Conservation (phyloP, 2,329 filamentous ascomycete species). For the Onygenales sp. region DNA sequence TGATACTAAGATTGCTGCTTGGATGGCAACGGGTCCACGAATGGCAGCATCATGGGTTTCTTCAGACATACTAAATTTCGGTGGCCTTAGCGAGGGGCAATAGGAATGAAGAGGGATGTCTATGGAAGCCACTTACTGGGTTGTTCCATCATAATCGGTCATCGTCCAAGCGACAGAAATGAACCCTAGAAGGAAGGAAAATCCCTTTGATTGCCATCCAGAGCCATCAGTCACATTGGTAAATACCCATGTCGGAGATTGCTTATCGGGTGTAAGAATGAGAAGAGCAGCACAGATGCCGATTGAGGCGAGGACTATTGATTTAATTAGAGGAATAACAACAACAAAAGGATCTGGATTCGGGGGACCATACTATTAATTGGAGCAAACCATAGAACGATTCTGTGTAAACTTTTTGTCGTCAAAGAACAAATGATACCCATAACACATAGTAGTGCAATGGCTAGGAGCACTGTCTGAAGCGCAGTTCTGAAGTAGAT, state of each 20-base stretch:
- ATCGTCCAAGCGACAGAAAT: constrained; percentile 44
- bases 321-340: constrained; percentile 1
- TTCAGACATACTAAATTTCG: constrained; percentile 48
- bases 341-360: background rate
- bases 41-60: constrained; percentile 56
- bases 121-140: constrained; percentile 40
- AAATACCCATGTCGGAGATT: constrained; percentile 51
- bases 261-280: constrained; percentile 50
- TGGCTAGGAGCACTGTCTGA: constrained; percentile 50
- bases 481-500: constrained; percentile 39
- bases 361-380: constrained; percentile 45
- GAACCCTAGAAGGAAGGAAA: constrained; percentile 53
- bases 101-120: constrained; percentile 9
- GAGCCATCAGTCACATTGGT: constrained; percentile 52
- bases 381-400: constrained; percentile 56
- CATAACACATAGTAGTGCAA: constrained; percentile 45
- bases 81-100: constrained; percentile 8
- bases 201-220: constrained; percentile 51
- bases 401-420: constrained; percentile 49
- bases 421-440: constrained; percentile 55
- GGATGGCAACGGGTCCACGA: constrained; percentile 51
- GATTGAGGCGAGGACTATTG: constrained; percentile 48
- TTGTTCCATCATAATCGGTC: constrained; percentile 60
- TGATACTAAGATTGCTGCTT: constrained; percentile 50
- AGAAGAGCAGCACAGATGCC: constrained; percentile 51